phyloP scores from a whole-genome alignment of 2,329 filamentous ascomycete species.

The Diaporthe nobilis region DNA sequence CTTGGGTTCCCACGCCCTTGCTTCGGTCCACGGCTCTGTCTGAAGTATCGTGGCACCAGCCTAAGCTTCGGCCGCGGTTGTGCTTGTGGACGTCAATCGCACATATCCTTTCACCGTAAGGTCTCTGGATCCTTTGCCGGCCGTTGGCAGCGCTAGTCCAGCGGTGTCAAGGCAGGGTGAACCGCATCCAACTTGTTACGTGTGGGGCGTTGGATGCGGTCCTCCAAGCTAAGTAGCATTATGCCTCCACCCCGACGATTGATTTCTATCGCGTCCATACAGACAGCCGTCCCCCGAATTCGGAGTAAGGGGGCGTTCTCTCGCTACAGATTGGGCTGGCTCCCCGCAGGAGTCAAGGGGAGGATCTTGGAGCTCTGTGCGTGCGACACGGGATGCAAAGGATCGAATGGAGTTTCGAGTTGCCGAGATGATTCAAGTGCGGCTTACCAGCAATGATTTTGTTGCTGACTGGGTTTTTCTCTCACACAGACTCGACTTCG shows the following conservation, averaged over 20 bases:
- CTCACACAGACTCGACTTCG: not conserved
- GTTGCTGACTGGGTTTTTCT: not conserved
- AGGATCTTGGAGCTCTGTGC: not conserved
- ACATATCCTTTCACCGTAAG: not conserved
- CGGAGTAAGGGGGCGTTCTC: not conserved
- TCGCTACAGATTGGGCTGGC: not conserved
- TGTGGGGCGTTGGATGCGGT: not conserved
- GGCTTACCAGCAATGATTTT: constrained; percentile 13
- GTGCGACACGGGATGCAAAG: constrained; percentile 7
- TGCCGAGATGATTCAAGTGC: not conserved
- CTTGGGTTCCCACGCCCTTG: not conserved
- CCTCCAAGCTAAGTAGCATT: not conserved
- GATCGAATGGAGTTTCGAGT: constrained; percentile 2
- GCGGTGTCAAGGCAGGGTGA: not conserved
- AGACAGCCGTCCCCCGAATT: not conserved
- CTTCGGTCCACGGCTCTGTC: not conserved
- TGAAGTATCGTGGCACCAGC: not conserved
- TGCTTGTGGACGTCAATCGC: not conserved
- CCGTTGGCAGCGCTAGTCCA: not conserved
- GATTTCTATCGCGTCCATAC: not conserved
- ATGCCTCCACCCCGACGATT: not conserved
- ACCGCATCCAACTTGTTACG: not conserved
- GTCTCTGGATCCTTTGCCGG: not conserved
- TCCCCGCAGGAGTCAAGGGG: not conserved
- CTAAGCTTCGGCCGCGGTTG: not conserved